Conservation (phyloP, 768 basidiomycete species). For the Suillus tomentosus region DNA sequence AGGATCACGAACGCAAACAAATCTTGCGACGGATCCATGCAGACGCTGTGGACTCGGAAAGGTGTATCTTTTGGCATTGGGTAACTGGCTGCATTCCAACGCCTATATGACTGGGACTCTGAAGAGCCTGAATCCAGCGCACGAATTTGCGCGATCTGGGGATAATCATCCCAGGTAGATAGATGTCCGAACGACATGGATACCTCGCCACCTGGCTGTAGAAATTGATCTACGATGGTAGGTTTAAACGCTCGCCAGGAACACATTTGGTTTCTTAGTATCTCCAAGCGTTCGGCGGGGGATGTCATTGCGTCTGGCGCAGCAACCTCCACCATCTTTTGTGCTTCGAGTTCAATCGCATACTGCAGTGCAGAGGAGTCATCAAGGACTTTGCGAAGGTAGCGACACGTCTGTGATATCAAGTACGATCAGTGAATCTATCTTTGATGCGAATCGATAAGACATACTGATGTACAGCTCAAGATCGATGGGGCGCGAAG, state of each 20-base stretch:
- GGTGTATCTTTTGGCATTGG: slow-evolving; percentile 1
- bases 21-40: slow-evolving; percentile 3
- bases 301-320: background rate
- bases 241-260: slow-evolving; percentile 1
- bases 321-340: background rate
- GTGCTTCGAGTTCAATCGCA: slow-evolving; percentile 6
- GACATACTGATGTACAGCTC: background rate
- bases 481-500: background rate
- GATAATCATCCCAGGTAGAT: background rate
- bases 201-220: slow-evolving; percentile 1
- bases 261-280: background rate
- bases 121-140: background rate
- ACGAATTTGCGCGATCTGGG: slow-evolving; percentile 5
- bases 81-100: background rate
- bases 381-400: slow-evolving; percentile 6
- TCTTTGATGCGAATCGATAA: background rate
- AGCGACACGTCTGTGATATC: slow-evolving; percentile 1
- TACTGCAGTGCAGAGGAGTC: background rate
- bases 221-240: background rate
- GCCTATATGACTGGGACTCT: background rate
- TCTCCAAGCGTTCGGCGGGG: slow-evolving; percentile 5
- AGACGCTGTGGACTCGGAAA: background rate
- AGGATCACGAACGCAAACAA: background rate
- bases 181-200: background rate
- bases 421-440: background rate